Base-by-base conservation (phyloP, 192 early-diverging fungal species). In the Allomyces javanicus region DNA sequence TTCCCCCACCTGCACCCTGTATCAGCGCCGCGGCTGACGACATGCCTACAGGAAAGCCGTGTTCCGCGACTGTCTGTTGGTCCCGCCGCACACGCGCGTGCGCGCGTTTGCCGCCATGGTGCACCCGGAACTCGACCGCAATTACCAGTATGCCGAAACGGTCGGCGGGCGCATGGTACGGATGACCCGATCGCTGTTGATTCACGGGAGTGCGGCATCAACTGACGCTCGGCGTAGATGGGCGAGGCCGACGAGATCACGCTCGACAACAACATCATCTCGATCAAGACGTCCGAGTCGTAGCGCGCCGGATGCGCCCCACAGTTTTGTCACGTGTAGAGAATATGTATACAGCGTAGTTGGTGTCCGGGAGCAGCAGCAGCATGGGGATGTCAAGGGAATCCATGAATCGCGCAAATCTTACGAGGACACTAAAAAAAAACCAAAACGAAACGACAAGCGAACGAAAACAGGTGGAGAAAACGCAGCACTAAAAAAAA, bases 91-190 rank as follows among this genome's bases (percentile, higher is more conserved):
- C 12, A 89, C 86, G 11, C 90, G 84, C 0, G 87, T 92, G 24
- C 78, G 86, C 27, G 83, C 89, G 71, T 79, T 90, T 77, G 88
- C 89, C 12, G 70, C 74, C 25, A 83, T 79, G 65, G 73, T 92
- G 58, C 84, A 89, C 27, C 84, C 81, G 6, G 85, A 87, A 63
- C 71, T 80, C 44, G 81, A 83, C 3, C 77, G 79, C 44, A 77
- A 80, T 26, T 90, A 88, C 40, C 79, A 78, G 7, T 88, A 86
- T 21, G 84, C 86, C 0, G 89, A 92, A 63, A 90, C 88, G 1
- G 80, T 90, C 12, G 89, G 88, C 45, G 77, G 76, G 40, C 75
- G 85, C 26, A 40, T 40, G 33, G 33, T 40, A 4, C 26, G 26
- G 26, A n/a, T 26, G 1, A 4, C n/a, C n/a, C n/a, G n/a, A n/a